phyloP scores from a whole-genome alignment of 805 yeast species.

The Teunomyces lycoperdinae region DNA sequence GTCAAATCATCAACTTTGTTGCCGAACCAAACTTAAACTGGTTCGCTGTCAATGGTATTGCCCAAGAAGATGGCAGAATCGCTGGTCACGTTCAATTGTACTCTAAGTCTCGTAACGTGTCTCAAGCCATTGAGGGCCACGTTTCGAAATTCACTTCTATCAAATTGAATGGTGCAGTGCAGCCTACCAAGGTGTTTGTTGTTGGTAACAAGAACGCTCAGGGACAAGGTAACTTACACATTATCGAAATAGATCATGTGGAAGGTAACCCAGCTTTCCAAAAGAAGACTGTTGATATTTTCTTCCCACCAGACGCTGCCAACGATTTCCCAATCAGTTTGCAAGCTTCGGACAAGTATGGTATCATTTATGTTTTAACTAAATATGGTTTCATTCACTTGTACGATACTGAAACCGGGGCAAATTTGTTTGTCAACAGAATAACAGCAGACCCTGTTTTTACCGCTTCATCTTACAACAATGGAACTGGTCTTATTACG shows the following conservation, averaged over 20 bases:
- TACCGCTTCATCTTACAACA: constrained; percentile 73
- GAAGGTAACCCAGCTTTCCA: constrained; percentile 78
- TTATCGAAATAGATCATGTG: constrained; percentile 94
- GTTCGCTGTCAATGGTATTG: constrained; percentile 94
- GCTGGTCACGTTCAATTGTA: constrained; percentile 95
- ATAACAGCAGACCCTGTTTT: constrained; percentile 95
- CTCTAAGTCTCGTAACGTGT: constrained; percentile 83
- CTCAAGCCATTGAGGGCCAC: constrained; percentile 97
- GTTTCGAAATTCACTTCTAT: constrained; percentile 86
- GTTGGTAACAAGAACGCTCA: constrained; percentile 87
- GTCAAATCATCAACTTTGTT: constrained; percentile 88
- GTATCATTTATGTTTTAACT: constrained; percentile 84
- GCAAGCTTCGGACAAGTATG: constrained; percentile 81
- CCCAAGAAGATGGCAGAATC: constrained; percentile 89
- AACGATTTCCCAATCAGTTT: constrained; percentile 95
- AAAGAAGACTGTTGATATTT: constrained; percentile 88
- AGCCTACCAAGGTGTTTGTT: constrained; percentile 82
- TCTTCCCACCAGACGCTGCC: constrained; percentile 94
- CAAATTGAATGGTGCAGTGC: constrained; percentile 66
- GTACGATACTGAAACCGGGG: constrained; percentile 90
- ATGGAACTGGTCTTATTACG: constrained; percentile 81
- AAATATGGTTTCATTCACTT: constrained; percentile 95
- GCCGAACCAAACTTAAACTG: constrained; percentile 79
- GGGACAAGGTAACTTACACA: constrained; percentile 71
- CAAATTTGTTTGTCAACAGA: constrained; percentile 91